Evolutionary conservation across 169 alveolate species (phyloP), one percentile per base, ranked within the genome.

Genomic region (Plasmodium malariae): DNA sequence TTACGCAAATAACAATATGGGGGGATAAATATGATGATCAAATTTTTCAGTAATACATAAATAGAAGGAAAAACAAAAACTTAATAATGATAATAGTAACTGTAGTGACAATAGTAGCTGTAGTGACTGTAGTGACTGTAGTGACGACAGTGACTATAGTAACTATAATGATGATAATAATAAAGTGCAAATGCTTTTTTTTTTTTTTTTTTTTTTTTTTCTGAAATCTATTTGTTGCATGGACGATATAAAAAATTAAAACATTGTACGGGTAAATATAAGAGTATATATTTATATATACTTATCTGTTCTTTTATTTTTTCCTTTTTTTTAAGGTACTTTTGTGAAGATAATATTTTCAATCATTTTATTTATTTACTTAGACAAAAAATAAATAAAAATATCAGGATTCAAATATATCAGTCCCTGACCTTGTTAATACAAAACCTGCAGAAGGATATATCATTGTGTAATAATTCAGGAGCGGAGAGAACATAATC

Each of bases 1-100:
- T 76, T 36, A 76, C 88, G 21, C 88, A 76, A 68, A 76, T 76
- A 76, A 76, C 76, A 76, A 76, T 76, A 60, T 76, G 88, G 88
- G 88, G 88, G 1, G 88, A 76, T 49, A 76, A 76, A 76, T 45
- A 76, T 76, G 88, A 76, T 36, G 88, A 76, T 32, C 88, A 76
- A 67, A 76, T 76, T 24, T 76, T 76, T 45, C 88, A 76, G 88
- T 76, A 76, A 26, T 60, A 24, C 11, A 73, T 4, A 51, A 49
- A 55, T 3, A 36, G 24, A 17, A 43, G 54, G 19, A 40, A 69
- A 21, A 40, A 26, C 5, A 59, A 19, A 3, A 26, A n/a, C n/a
- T n/a, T n/a, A n/a, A n/a, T n/a, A n/a, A n/a, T n/a, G n/a, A n/a
- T n/a, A n/a, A n/a, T n/a, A n/a, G n/a, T n/a, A n/a, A n/a, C n/a